Evolutionary conservation across 352 stramenopile species (phyloP), one percentile per base, ranked within the genome.

Genomic region (Phytophthora sp.): DNA sequence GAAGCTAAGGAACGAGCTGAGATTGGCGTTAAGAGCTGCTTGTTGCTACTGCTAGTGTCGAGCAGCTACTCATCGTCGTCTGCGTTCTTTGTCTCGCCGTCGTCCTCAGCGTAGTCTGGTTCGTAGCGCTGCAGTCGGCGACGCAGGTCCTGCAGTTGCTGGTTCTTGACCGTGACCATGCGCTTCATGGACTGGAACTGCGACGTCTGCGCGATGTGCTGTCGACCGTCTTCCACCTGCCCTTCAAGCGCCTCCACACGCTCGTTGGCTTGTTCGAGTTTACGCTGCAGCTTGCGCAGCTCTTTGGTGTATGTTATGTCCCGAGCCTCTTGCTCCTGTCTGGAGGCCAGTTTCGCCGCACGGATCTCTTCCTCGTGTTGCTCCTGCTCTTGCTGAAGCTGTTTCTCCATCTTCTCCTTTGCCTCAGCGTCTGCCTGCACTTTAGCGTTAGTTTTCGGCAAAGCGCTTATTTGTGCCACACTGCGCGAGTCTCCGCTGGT

Each of bases 121-220:
- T 96, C 88, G 63, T 95, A 95, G 47, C 78, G 79, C 61, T 84
- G 72, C 30, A 96, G 67, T 12, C 84, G 79, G n/a, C 74, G 71
- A 23, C 88, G 84, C 51, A 93, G 63, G 20, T 77, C 80, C 18
- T 75, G 73, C 18, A 95, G 79, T 72, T 93, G 76, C 46, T 91
- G 77, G 68, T 94, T 96, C 72, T 96, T 96, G 55, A 83, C 71
- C 11, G 71, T 77, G 23, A 96, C 82, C 74, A 93, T 89, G 27
- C 75, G 74, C 71, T 94, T 94, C 82, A 96, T 87, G 46, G 79
- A 57, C 63, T 91, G 82, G 73, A 96, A 96, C 76, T 95, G 87
- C 63, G 84, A 80, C 49, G 84, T 92, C 70, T 93, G 77, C 11
- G 85, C 74, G 20, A 94, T 71, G 65, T 94, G 85, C 68, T 89